These are phyloP conservation scores for Xylariaceae sp. DNA, from an alignment of 2,329 filamentous ascomycete species.

Conservation along the genomic window DNA sequence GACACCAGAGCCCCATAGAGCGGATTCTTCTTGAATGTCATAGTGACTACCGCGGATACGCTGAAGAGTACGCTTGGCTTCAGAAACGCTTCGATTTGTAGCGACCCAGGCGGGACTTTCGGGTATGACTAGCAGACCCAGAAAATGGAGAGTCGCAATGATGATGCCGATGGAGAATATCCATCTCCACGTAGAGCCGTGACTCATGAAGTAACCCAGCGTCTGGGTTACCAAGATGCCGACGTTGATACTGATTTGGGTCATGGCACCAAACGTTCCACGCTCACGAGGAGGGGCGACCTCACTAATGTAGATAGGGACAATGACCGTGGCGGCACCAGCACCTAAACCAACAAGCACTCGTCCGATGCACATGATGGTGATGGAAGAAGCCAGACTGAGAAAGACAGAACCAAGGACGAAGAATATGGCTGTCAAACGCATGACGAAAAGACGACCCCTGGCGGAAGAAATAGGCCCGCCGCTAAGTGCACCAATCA, in stretches of 20 bases:
- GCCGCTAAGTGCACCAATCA: slow-evolving; percentile 73
- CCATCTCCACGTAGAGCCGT: slow-evolving; percentile 72
- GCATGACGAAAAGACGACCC: slow-evolving; percentile 73
- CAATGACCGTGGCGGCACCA: slow-evolving; percentile 85
- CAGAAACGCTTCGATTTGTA: slow-evolving; percentile 53
- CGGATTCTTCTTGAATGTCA: slow-evolving; percentile 69
- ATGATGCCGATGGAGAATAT: slow-evolving; percentile 70
- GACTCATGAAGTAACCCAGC: slow-evolving; percentile 81
- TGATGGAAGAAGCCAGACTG: slow-evolving; percentile 62
- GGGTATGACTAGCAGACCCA: slow-evolving; percentile 69
- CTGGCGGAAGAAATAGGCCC: slow-evolving; percentile 73
- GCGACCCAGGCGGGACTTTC: slow-evolving; percentile 89
- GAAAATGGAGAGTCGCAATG: slow-evolving; percentile 61
- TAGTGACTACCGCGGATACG: slow-evolving; percentile 65
- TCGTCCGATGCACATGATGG: slow-evolving; percentile 65
- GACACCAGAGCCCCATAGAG: slow-evolving; percentile 49
- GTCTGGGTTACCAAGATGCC: slow-evolving; percentile 81
- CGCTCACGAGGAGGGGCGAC: slow-evolving; percentile 69
- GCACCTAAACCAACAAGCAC: slow-evolving; percentile 78
- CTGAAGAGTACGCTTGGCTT: slow-evolving; percentile 64
- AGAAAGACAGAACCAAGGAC: slow-evolving; percentile 70
- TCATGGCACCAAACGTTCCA: slow-evolving; percentile 78
- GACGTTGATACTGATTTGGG: slow-evolving; percentile 88
- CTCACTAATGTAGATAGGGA: slow-evolving; percentile 92
- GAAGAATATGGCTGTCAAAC: slow-evolving; percentile 71